Base-by-base conservation (phyloP, 495 filamentous ascomycete genomes). In the Emericellopsis terricola region DNA sequence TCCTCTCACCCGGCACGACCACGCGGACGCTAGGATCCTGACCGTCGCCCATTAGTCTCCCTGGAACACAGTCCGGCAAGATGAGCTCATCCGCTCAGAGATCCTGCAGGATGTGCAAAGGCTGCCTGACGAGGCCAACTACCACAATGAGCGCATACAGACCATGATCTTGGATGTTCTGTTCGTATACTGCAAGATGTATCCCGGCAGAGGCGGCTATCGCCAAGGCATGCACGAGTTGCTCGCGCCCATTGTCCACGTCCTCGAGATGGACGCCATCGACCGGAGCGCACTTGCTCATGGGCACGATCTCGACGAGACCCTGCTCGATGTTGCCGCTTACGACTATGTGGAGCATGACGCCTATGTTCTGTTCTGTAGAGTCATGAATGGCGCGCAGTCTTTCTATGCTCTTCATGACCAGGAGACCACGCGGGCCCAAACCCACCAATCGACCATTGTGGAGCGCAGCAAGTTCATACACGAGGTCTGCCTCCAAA, bases 181-280 rank as follows among this genome's bases (percentile, higher is more conserved):
- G 26, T 96, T 97, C 46, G 68, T 97, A 41, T 94, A 83, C 54
- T 86, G 85, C 49, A 94, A 94, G 52, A 73, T 94, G 29, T 87
- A 94, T 43, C 80, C 76, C 9, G 76, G 79, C 43, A 60, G 87
- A 28, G 78, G 85, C 13, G 65, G 65, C 1, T 97, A 97, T 45
- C 72, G 91, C 17, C 89, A 97, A 57, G 89, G 89, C 13, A 96
- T 97, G 85, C 89, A 97, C 49, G 89, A 97, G 52, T 52, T 97
- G 15, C 62, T 94, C 14, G 89, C 87, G 1, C 87, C 91, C 3
- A 73, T 97, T 19, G 57, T 96, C 8, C 93, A 84, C 74, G 81
- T 82, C 8, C 60, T 97, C 9, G 75, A 83, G 35, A 66, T 74
- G 38, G 89, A 97, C 53, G 76, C 91, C 5, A 59, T 91, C 20